Percentiles rank a stretch among this genome's conserved stretches.
Conservation (phyloP, 192 early-diverging fungal genomes). For the Backusella australiensis region DNA sequence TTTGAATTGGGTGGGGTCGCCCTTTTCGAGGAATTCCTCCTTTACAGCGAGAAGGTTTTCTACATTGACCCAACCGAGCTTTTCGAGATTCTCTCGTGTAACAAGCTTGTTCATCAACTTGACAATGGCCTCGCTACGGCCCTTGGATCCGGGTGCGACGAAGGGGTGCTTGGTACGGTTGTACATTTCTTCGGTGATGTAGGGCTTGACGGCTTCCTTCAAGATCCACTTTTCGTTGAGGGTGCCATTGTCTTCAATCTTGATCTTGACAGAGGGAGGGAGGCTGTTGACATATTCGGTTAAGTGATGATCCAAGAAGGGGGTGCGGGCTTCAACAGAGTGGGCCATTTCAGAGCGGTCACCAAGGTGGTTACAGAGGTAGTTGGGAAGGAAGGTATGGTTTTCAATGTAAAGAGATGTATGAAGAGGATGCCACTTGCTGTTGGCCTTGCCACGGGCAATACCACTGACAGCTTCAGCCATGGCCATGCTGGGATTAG, state of each 20-base stretch:
- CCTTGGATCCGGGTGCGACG: constrained; percentile 2
- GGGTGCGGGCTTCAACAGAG: constrained; percentile 18
- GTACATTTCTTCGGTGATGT: constrained; percentile 15
- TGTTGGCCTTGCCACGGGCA: constrained; percentile 6
- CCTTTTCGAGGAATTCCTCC: background rate
- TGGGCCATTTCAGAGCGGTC: constrained; percentile 24
- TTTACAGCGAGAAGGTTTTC: background rate
- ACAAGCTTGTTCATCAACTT: background rate
- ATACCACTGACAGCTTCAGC: constrained; percentile 6
- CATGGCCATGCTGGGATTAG: background rate
- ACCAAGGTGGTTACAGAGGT: constrained; percentile 12
- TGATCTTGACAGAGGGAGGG: constrained; percentile 16
- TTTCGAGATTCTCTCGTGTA: background rate
- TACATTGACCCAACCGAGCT: constrained; percentile 2
- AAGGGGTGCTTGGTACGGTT: constrained; percentile 20
- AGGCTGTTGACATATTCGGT: constrained; percentile 23
- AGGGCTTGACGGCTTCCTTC: constrained; percentile 19
- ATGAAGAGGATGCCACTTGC: constrained; percentile 19
- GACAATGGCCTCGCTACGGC: background rate
- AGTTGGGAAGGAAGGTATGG: constrained; percentile 12
- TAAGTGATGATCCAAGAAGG: constrained; percentile 20
- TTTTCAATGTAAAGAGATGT: constrained; percentile 12
- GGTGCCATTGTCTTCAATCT: background rate
- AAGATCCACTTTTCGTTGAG: constrained; percentile 23
- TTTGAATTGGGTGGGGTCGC: background rate